Conservation (phyloP, 139 green algal species). For the Micractinium conductrix region DNA sequence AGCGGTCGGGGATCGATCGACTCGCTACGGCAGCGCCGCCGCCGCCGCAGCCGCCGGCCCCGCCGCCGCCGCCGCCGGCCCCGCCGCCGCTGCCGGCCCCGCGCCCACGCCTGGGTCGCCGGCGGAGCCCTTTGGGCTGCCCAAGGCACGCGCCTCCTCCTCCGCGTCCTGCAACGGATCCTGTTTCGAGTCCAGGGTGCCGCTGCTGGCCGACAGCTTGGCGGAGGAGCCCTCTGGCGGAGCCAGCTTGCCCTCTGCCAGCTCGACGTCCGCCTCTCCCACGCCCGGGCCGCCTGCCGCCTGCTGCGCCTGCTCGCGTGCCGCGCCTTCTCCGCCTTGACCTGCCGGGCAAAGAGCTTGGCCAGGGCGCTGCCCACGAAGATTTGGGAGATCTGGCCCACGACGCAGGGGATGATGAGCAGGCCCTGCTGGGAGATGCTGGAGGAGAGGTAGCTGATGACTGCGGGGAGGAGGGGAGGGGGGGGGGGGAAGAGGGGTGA, state of each 20-base stretch:
- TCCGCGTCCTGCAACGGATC: no score
- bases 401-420: constrained; percentile 55
- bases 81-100: no score
- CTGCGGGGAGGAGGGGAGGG: background rate
- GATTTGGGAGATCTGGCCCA: constrained; percentile 61
- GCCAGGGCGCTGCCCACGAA: constrained; percentile 38
- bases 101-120: no score
- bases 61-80: no score
- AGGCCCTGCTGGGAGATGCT: constrained; percentile 45
- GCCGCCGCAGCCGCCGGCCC: no score
- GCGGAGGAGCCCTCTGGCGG: background rate
- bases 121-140: no score
- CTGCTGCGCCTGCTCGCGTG: background rate
- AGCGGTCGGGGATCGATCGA: no score
- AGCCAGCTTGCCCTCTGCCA: background rate
- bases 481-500: background rate
- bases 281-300: background rate
- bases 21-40: no score
- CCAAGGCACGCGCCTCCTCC: no score
- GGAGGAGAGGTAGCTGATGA: constrained; percentile 59
- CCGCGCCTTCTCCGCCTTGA: background rate
- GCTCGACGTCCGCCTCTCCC: background rate
- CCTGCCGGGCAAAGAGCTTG: background rate
- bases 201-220: background rate
- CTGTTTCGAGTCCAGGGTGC: no score